Conservation (phyloP, 2,329 filamentous ascomycete genomes). For the Talaromyces albobiverticillius region DNA sequence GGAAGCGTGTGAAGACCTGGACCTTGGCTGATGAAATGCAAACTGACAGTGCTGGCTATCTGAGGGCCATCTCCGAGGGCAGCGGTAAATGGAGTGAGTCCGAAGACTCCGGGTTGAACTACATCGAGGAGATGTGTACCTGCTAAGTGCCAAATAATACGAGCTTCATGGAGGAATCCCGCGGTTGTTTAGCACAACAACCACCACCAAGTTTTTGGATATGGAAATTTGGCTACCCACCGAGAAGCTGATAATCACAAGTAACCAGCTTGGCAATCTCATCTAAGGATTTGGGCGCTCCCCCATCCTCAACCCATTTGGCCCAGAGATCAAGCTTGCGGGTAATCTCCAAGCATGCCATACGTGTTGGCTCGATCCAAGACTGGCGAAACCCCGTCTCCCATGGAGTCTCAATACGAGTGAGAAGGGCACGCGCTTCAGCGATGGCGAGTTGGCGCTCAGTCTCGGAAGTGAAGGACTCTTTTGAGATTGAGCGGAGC, state of each 20-base stretch:
- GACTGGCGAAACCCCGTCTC: conserved; percentile 7
- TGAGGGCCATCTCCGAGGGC: conserved; percentile 2
- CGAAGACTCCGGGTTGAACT: conserved; percentile 7
- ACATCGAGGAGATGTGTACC: conserved; percentile 2
- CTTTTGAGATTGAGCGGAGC: conserved; percentile 1
- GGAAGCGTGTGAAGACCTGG: conserved; percentile 1
- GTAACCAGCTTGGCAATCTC: conserved; percentile 9
- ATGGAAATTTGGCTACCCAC: background rate
- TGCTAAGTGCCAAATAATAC: conserved; percentile 5
- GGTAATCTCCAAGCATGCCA: conserved; percentile 6
- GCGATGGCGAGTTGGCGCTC: conserved; percentile 5
- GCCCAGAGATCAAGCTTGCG: conserved; percentile 4
- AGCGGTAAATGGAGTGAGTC: conserved; percentile 6
- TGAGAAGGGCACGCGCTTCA: conserved; percentile 6
- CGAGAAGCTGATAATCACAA: background rate
- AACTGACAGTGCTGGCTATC: conserved; percentile 2
- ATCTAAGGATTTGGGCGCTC: conserved; percentile 1
- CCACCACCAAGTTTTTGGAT: background rate
- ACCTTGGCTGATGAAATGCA: conserved; percentile 1
- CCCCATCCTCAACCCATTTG: conserved; percentile 7
- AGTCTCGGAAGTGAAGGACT: conserved; percentile 1
- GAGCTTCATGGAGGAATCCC: background rate
- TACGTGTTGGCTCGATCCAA: conserved; percentile 9
- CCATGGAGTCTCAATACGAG: conserved; percentile 5
- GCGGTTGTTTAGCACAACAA: background rate